A percentile compares a stretch with the other conserved stretches of the same genome.
These are phyloP conservation scores for Fusarium papillatum DNA, from an alignment of 2,329 filamentous ascomycete species.

Conservation along the genomic window DNA sequence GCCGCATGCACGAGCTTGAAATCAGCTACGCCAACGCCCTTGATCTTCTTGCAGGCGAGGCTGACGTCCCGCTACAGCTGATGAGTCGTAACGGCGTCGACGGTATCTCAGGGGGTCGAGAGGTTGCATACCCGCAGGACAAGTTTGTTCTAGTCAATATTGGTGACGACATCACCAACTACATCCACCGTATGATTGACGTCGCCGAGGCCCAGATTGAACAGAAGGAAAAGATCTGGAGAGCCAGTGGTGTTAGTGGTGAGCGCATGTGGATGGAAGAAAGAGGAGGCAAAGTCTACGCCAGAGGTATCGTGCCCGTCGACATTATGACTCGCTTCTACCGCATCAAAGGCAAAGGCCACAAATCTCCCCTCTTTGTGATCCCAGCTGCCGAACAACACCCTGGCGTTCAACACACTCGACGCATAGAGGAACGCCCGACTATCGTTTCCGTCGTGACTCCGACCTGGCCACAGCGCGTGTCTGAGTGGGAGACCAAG, in stretches of 20 bases:
- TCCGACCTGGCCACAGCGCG: conserved; percentile 49
- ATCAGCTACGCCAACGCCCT: conserved; percentile 63
- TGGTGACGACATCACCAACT: conserved; percentile 63
- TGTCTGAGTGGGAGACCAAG: conserved; percentile 48
- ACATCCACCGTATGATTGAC: conserved; percentile 63
- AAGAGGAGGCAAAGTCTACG: conserved; percentile 46
- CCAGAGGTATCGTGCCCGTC: conserved; percentile 61
- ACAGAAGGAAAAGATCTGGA: conserved; percentile 50
- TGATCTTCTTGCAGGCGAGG: conserved; percentile 64
- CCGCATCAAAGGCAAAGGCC: conserved; percentile 60
- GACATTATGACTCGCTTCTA: conserved; percentile 67
- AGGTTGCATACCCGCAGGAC: conserved; percentile 68
- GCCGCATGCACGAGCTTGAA: conserved; percentile 70
- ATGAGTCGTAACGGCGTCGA: conserved; percentile 66
- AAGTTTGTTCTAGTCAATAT: conserved; percentile 68
- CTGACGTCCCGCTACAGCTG: conserved; percentile 64
- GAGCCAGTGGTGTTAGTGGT: conserved; percentile 55
- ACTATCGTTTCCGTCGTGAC: conserved; percentile 50
- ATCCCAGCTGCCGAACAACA: conserved; percentile 64
- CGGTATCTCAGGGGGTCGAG: conserved; percentile 61
- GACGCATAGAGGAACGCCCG: conserved; percentile 59
- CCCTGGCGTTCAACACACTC: conserved; percentile 58
- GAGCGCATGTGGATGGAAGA: conserved; percentile 50
- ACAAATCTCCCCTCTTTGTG: conserved; percentile 63
- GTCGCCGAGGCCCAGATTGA: conserved; percentile 57